phyloP scores from a whole-genome alignment of 176 grass and related monocot species.

The Hordeum marinum region DNA sequence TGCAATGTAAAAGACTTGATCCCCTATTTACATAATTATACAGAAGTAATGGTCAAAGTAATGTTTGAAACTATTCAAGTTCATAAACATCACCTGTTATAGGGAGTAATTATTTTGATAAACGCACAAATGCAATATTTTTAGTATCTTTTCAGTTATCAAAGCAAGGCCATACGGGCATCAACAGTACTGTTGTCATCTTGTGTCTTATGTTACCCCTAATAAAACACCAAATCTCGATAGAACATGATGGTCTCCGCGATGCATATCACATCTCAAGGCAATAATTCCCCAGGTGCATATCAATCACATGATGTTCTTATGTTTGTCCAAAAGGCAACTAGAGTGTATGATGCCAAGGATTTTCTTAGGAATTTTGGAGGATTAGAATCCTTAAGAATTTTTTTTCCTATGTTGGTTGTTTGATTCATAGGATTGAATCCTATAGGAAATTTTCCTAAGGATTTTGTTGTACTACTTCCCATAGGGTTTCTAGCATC shows the following conservation, averaged over 20 bases:
- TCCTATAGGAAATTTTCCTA: too few relatives aligned
- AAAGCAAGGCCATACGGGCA: background rate
- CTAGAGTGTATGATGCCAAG: too few relatives aligned
- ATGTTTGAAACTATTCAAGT: background rate
- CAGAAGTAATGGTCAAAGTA: background rate
- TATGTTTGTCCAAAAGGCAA: too few relatives aligned
- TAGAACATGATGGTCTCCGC: background rate
- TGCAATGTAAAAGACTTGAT: background rate
- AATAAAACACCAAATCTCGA: background rate
- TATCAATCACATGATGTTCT: too few relatives aligned
- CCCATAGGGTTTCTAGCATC: too few relatives aligned
- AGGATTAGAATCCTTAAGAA: too few relatives aligned
- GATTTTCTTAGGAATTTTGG: too few relatives aligned
- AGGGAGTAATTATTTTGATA: background rate
- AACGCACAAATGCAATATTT: background rate
- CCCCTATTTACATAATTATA: background rate
- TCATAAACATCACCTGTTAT: background rate
- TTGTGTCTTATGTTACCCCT: background rate
- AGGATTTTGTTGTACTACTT: too few relatives aligned
- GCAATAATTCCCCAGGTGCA: background rate
- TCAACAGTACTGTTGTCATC: background rate
- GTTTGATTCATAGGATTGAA: too few relatives aligned
- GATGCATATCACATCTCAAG: background rate
- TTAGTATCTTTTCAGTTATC: background rate
- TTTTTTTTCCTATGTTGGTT: too few relatives aligned